phyloP scores from a whole-genome alignment of 78 protist genomes.

The Neovahlkampfia damariscottae region DNA sequence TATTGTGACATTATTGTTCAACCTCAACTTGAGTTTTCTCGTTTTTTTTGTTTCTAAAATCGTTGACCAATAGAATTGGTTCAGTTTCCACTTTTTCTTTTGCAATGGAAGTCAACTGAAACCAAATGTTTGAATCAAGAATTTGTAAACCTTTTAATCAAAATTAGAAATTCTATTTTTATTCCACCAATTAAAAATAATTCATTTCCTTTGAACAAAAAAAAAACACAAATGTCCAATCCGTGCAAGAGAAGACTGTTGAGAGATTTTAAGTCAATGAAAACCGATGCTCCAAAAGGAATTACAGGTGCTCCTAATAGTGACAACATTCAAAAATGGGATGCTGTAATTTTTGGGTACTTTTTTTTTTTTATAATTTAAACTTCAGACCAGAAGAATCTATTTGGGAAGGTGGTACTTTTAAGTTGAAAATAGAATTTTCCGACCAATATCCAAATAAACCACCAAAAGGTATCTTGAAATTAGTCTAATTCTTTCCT shows the following conservation, averaged over 20 bases:
- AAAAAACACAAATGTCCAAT: not conserved
- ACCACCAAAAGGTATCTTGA: conserved; percentile 93
- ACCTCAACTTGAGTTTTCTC: no score
- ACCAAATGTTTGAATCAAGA: no score
- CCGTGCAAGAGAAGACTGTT: conserved; percentile 62
- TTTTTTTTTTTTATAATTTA: not conserved
- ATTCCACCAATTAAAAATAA: no score
- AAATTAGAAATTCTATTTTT: no score
- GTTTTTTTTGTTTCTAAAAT: no score
- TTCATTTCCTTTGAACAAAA: no score
- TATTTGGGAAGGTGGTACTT: conserved; percentile 98
- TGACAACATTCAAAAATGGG: conserved; percentile 89
- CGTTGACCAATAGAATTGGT: no score
- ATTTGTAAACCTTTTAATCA: no score
- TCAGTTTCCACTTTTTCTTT: no score
- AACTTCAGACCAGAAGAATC: conserved; percentile 81
- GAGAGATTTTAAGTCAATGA: conserved; percentile 92
- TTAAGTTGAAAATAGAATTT: conserved; percentile 87
- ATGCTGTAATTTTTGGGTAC: conserved; percentile 97
- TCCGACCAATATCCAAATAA: conserved; percentile 97
- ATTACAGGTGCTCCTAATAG: conserved; percentile 83
- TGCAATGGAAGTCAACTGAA: no score
- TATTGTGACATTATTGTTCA: no score
- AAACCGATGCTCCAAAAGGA: conserved; percentile 64
- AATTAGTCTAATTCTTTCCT: conserved; percentile 93